Evolutionary conservation across 441 rosid genomes (phyloP).

Genomic region (Breynia disticha): DNA sequence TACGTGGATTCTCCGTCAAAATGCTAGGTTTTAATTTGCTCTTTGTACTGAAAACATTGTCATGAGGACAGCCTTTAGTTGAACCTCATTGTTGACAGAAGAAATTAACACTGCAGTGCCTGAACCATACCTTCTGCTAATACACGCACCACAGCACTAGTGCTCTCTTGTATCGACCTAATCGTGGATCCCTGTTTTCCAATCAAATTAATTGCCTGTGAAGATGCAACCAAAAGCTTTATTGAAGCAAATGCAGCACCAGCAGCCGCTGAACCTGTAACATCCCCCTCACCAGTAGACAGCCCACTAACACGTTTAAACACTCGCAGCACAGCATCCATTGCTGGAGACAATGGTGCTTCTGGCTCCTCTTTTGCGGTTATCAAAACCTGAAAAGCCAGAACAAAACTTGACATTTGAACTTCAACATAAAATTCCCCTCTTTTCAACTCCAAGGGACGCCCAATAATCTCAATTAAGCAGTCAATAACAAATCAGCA

Average conservation of each 20-base stretch:
- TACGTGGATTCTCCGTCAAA: too few relatives aligned
- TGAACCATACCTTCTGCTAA: conserved; percentile 52
- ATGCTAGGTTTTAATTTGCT: too few relatives aligned
- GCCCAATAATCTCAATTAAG: neutral
- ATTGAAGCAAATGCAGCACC: conserved; percentile 45
- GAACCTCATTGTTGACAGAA: neutral
- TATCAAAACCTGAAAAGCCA: conserved; percentile 48
- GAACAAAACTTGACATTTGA: too few relatives aligned
- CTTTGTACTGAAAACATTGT: neutral
- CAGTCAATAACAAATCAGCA: neutral
- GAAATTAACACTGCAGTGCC: neutral
- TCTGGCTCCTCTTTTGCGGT: conserved; percentile 83
- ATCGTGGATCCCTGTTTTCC: conserved; percentile 81
- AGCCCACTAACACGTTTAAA: conserved; percentile 63
- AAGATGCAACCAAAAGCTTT: conserved; percentile 62
- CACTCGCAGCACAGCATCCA: conserved; percentile 69
- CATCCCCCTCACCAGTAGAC: conserved; percentile 31
- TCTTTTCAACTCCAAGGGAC: too few relatives aligned
- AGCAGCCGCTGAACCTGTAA: conserved; percentile 27
- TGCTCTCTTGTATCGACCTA: conserved; percentile 64
- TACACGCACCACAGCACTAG: conserved; percentile 69
- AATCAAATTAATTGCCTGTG: conserved; percentile 81
- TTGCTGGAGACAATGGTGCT: conserved; percentile 65
- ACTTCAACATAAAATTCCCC: too few relatives aligned
- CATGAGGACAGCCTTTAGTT: neutral